Evolutionary conservation across 352 stramenopile genomes (phyloP).

Genomic region (Phytophthora pseudosyringae): DNA sequence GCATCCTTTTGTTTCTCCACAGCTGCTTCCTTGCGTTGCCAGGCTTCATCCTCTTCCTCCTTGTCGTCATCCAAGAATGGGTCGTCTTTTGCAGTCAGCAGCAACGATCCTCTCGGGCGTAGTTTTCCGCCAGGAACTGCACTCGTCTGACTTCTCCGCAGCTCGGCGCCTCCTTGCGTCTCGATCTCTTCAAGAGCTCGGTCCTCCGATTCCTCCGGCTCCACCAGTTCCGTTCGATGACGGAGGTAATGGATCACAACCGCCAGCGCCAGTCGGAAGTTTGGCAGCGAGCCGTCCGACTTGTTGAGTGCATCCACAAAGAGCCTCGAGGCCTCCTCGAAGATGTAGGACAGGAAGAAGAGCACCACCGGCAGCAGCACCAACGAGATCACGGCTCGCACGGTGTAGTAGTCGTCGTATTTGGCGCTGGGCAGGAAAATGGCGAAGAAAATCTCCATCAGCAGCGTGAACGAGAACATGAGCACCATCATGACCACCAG

Average conservation of each 20-base stretch:
- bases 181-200: conserved; percentile 11
- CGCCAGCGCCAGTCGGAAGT: conserved; percentile 77
- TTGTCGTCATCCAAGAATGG: conserved; percentile 64
- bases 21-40: conserved; percentile 41
- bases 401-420: conserved; percentile 68
- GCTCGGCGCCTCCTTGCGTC: conserved; percentile 15
- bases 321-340: conserved; percentile 69
- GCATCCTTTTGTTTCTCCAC: conserved; percentile 34
- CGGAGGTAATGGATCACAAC: conserved; percentile 84
- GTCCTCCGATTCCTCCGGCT: conserved; percentile 25
- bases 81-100: conserved; percentile 59
- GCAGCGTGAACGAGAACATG: conserved; percentile 85
- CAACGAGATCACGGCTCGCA: conserved; percentile 63
- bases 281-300: conserved; percentile 68
- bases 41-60: conserved; percentile 61
- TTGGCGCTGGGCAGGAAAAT: conserved; percentile 85
- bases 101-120: conserved; percentile 33
- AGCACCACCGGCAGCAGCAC: conserved; percentile 66
- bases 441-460: conserved; percentile 89
- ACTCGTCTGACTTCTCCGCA: conserved; percentile 33
- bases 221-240: conserved; percentile 61
- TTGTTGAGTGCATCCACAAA: conserved; percentile 82
- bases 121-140: conserved; percentile 17
- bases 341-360: conserved; percentile 86
- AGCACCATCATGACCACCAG: conserved; percentile 85